A percentile compares a stretch with the other conserved stretches of the same genome.
Evolutionary conservation across 257 asterid species (phyloP).

Genomic region (Rhazya stricta): DNA sequence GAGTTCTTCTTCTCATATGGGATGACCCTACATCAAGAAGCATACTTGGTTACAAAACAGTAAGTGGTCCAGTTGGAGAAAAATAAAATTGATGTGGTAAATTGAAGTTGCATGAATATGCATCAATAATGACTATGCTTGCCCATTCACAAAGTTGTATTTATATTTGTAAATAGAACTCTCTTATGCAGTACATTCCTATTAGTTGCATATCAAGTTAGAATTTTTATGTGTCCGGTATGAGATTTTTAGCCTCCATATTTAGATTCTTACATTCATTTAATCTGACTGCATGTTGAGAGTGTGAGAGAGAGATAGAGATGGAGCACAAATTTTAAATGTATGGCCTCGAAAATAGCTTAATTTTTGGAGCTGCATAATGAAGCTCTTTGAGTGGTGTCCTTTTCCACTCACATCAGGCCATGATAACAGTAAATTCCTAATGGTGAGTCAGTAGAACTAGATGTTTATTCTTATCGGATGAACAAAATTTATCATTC

Average conservation of each 20-base stretch:
- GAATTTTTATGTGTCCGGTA: background rate
- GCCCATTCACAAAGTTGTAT: background rate
- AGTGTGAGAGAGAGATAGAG: background rate
- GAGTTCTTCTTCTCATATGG: slow-evolving; percentile 95
- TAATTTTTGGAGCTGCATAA: background rate
- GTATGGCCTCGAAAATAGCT: background rate
- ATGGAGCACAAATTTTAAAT: background rate
- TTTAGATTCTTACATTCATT: background rate
- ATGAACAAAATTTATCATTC: background rate
- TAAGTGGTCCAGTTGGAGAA: slow-evolving; percentile 26
- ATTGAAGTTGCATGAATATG: slow-evolving; percentile 12
- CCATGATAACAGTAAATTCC: background rate
- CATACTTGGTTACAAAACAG: slow-evolving; percentile 88
- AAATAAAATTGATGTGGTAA: background rate
- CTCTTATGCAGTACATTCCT: background rate
- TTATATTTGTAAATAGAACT: background rate
- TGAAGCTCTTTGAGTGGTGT: background rate
- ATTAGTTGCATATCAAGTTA: background rate
- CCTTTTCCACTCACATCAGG: background rate
- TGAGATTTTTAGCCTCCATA: background rate
- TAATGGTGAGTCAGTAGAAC: background rate
- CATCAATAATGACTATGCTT: background rate
- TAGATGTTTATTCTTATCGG: background rate
- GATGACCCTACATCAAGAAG: slow-evolving; percentile 97
- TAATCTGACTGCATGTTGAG: background rate